These are phyloP conservation scores for Hypholoma sublateritium DNA, from an alignment of 768 basidiomycete genomes.

Conservation along the genomic window DNA sequence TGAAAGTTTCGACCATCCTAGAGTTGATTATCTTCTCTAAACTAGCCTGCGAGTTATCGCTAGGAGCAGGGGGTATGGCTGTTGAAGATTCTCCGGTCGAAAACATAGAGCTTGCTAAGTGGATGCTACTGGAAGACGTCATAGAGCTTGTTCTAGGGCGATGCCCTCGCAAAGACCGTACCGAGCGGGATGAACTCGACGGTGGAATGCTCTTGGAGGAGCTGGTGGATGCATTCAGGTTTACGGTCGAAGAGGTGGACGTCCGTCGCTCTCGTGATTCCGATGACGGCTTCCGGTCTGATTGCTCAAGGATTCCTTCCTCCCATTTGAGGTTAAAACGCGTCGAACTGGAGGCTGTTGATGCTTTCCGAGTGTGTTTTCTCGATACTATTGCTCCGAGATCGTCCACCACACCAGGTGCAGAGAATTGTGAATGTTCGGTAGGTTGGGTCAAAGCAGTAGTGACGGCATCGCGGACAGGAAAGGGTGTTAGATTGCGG, in stretches of 20 bases:
- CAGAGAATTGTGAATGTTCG: constrained; percentile 57
- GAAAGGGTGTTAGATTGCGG: constrained; percentile 83
- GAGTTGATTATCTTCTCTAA: constrained; percentile 73
- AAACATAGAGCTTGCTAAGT: constrained; percentile 21
- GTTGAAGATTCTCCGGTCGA: constrained; percentile 9
- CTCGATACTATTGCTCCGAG: constrained; percentile 60
- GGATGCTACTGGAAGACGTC: constrained; percentile 43
- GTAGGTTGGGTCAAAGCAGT: constrained; percentile 72
- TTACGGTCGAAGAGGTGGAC: constrained; percentile 45
- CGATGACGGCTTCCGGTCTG: constrained; percentile 15
- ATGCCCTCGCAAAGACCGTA: constrained; percentile 34
- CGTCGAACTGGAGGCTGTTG: constrained; percentile 54
- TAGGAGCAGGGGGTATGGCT: constrained; percentile 32
- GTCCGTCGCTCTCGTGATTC: constrained; percentile 33
- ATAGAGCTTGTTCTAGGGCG: constrained; percentile 54
- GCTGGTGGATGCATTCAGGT: constrained; percentile 13
- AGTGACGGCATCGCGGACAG: constrained; percentile 73
- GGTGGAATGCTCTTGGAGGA: constrained; percentile 11
- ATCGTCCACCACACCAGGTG: constrained; percentile 64
- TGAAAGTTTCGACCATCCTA: constrained; percentile 76
- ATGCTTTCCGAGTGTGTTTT: constrained; percentile 61
- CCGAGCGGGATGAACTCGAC: constrained; percentile 23
- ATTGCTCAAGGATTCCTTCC: constrained; percentile 36
- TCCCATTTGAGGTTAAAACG: constrained; percentile 47
- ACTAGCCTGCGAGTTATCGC: constrained; percentile 64